These are phyloP conservation scores for Pelagomonas calceolata DNA, from an alignment of 108 stramenopile genomes.

Conservation along the genomic window DNA sequence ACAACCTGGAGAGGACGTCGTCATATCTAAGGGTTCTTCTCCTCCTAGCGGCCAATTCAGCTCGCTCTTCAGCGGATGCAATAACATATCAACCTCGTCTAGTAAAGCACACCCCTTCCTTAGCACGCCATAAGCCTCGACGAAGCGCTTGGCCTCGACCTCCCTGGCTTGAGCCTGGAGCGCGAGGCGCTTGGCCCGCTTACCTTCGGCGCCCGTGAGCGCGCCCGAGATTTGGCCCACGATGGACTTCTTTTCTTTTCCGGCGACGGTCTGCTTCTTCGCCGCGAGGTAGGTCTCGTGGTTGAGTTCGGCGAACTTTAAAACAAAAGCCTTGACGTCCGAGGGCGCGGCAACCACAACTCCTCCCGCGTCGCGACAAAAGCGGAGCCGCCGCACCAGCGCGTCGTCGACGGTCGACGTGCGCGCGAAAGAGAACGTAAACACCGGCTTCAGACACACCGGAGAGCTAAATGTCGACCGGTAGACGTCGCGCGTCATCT, in stretches of 20 bases:
- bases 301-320: slow-evolving; percentile 9
- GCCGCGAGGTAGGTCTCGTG: neutral
- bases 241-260: too few species aligned
- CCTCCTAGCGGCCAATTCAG: slow-evolving; percentile 33
- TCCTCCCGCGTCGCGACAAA: slow-evolving; percentile 10
- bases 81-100: slow-evolving; percentile 34
- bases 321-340: slow-evolving; percentile 21
- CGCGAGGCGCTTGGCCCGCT: neutral
- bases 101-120: slow-evolving; percentile 17
- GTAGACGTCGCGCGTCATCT: slow-evolving; percentile 12
- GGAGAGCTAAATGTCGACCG: slow-evolving; percentile 10
- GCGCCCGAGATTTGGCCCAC: too few species aligned
- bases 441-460: slow-evolving; percentile 7
- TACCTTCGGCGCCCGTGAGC: neutral
- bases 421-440: slow-evolving; percentile 7
- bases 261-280: neutral
- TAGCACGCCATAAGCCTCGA: slow-evolving; percentile 9
- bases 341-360: slow-evolving; percentile 24
- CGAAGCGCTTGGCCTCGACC: neutral
- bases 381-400: slow-evolving; percentile 27
- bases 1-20: neutral
- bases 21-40: slow-evolving; percentile 11
- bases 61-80: slow-evolving; percentile 33
- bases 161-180: too few species aligned
- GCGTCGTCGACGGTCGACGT: slow-evolving; percentile 8